A percentile compares a stretch with the other conserved stretches of the same genome.
Conservation (phyloP, 2,329 filamentous ascomycete species). For the Fusarium coffeatum region DNA sequence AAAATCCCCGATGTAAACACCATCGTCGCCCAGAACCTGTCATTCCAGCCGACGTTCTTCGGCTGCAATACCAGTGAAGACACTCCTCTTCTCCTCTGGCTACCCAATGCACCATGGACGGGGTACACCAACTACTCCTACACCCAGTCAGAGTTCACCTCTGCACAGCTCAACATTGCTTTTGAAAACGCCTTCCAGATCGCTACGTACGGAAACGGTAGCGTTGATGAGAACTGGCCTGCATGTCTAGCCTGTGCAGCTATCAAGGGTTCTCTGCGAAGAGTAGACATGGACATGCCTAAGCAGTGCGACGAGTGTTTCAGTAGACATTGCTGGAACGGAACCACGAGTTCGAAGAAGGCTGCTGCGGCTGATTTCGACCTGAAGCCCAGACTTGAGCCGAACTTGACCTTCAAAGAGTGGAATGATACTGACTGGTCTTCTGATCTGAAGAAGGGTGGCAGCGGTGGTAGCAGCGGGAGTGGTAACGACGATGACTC, state of each 20-base stretch:
- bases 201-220: constrained; percentile 82
- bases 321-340: constrained; percentile 45
- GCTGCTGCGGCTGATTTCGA: constrained; percentile 35
- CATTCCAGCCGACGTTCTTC: constrained; percentile 46
- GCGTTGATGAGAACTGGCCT: constrained; percentile 76
- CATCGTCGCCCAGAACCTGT: constrained; percentile 43
- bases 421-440: constrained; percentile 42
- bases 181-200: constrained; percentile 78
- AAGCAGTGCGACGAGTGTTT: constrained; percentile 45
- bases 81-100: constrained; percentile 45
- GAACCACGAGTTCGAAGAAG: constrained; percentile 14
- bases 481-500: not conserved
- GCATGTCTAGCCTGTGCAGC: constrained; percentile 85
- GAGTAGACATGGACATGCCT: constrained; percentile 33
- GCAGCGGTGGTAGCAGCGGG: not conserved
- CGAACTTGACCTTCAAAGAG: constrained; percentile 35
- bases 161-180: constrained; percentile 39
- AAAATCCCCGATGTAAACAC: constrained; percentile 45
- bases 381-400: constrained; percentile 34
- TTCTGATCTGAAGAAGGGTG: not conserved
- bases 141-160: constrained; percentile 39
- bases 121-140: constrained; percentile 47
- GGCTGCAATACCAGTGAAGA: constrained; percentile 41
- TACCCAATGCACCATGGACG: constrained; percentile 48
- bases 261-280: constrained; percentile 72